Evolutionary conservation across 2,329 filamentous ascomycete genomes (phyloP), one percentile per base, ranked within the genome.

Genomic region (Alternaria burnsii): DNA sequence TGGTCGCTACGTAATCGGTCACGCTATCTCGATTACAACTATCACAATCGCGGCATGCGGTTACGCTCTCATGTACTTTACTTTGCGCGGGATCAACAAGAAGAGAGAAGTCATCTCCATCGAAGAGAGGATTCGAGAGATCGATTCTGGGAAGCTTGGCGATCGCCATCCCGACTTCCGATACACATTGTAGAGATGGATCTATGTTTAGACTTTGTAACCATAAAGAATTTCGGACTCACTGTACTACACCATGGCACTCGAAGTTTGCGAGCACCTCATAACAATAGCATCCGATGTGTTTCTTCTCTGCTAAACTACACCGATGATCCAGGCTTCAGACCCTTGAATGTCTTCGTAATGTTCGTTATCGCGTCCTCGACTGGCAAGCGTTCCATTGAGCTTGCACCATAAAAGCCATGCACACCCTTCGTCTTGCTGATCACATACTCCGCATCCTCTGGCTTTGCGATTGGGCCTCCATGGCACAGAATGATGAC

Each of bases 401-500:
- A 87, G 62, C 88, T 90, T 11, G 89, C 89, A 0, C 89, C 89
- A 68, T 88, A 91, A 74, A 92, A 91, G 0, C 89, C 89, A 77
- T 91, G 88, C n/a, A 91, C 80, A 0, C 88, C 89, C 40, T 81
- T 83, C 1, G 87, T 89, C 65, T 84, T 79, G 22, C 80, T 81
- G 30, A 91, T 80, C 10, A 91, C 84, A 71, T 87, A 90, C 64
- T 85, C 80, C 0, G 89, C 89, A 73, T 91, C 88, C 47, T 86
- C 79, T 0, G 88, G 87, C 52, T 82, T 82, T 4, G 88, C 88
- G 63, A 92, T 89, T 0, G 89, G 89, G 0, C 89, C 89, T 0
- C 89, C 89, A 71, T 91, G 89, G 62, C 89, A 91, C n/a, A 91
- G 72, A 18, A 91, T 85, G 52, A 91, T 86, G 11, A 91, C 79